Conservation (phyloP, 1,284 basidiomycete species). For the Ceratobasidium sp. region DNA sequence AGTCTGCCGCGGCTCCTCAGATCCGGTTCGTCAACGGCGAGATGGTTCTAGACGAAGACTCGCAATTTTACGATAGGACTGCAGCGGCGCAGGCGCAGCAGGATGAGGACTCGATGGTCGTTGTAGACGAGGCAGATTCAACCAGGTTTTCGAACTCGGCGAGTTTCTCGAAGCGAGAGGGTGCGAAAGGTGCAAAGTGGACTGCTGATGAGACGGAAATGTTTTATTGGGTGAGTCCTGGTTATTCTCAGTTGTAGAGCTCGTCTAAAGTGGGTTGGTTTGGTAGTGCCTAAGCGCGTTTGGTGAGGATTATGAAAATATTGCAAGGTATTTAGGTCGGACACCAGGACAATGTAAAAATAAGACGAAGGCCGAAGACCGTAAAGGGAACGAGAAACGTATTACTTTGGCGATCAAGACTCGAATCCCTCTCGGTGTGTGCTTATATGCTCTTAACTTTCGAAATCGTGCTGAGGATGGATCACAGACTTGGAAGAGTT, state of each 20-base stretch:
- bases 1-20: conserved; percentile 53
- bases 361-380: conserved; percentile 58
- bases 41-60: conserved; percentile 59
- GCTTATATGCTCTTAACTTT: background rate
- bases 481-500: conserved; percentile 48
- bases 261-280: conserved; percentile 4
- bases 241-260: background rate
- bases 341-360: conserved; percentile 58
- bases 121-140: conserved; percentile 57
- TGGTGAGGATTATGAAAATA: conserved; percentile 62
- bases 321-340: conserved; percentile 58
- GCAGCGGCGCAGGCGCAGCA: conserved; percentile 51
- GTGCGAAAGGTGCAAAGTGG: conserved; percentile 54
- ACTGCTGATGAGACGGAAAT: conserved; percentile 56
- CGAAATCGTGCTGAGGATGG: background rate
- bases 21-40: conserved; percentile 59
- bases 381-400: conserved; percentile 51
- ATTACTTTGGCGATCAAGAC: conserved; percentile 46
- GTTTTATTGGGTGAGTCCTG: conserved; percentile 54
- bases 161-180: conserved; percentile 55
- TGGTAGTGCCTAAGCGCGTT: conserved; percentile 53
- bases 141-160: conserved; percentile 58
- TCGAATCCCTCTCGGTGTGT: conserved; percentile 48
- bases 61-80: conserved; percentile 55
- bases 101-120: conserved; percentile 55